Conservation (phyloP, 805 yeast genomes). For the Candida taoyuanica region DNA sequence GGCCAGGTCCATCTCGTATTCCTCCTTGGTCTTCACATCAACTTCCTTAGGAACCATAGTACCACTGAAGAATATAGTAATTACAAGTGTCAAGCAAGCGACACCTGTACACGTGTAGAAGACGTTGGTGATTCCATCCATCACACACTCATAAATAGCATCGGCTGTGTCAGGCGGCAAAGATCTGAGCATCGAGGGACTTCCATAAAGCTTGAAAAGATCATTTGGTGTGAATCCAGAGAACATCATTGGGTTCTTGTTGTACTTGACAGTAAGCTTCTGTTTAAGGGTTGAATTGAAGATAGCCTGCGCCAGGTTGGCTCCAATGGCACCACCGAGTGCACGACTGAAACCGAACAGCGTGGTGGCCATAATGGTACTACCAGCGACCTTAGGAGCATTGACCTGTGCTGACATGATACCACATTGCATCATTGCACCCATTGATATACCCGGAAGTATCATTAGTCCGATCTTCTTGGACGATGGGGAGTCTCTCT, state of each 20-base stretch:
- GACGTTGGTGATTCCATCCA: conserved; percentile 36
- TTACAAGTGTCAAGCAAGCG: conserved; percentile 29
- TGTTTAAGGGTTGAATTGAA: conserved; percentile 27
- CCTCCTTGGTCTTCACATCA: conserved; percentile 8
- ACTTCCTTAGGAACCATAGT: conserved; percentile 34
- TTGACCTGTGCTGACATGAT: conserved; percentile 36
- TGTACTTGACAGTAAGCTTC: conserved; percentile 1
- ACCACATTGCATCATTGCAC: conserved; percentile 23
- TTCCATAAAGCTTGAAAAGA: conserved; percentile 1
- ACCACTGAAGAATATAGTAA: conserved; percentile 35
- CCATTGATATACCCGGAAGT: conserved; percentile 35
- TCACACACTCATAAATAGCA: conserved; percentile 21
- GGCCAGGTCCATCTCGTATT: conserved; percentile 4
- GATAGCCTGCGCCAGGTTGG: conserved; percentile 39
- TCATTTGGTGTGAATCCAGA: conserved; percentile 2
- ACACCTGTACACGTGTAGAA: conserved; percentile 38
- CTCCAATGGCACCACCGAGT: conserved; percentile 42
- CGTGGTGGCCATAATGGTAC: conserved; percentile 44
- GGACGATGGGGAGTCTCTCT: conserved; percentile 26
- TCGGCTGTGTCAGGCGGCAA: conserved; percentile 6
- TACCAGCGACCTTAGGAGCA: conserved; percentile 49
- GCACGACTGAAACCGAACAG: conserved; percentile 40
- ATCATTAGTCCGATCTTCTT: conserved; percentile 34
- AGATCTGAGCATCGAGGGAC: conserved; percentile 1
- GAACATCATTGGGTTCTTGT: conserved; percentile 1